Evolutionary conservation across 2,329 filamentous ascomycete genomes (phyloP).

Genomic region (Cercospora nicotianae): DNA sequence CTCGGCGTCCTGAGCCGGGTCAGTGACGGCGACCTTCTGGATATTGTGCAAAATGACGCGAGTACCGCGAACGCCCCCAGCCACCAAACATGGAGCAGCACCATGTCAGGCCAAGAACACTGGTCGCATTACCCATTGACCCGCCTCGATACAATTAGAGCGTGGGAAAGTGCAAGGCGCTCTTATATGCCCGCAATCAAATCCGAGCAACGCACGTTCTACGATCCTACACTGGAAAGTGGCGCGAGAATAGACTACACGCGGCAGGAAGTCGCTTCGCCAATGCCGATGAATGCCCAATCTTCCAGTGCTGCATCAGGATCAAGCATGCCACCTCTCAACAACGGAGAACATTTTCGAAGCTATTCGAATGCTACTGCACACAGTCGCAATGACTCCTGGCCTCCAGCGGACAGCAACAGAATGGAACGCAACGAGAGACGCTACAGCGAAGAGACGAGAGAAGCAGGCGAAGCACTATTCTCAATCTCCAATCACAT

Average conservation of each 20-base stretch:
- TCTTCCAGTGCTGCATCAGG: not conserved
- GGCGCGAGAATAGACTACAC: not conserved
- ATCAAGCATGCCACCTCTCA: not conserved
- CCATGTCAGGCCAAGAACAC: slow-evolving; percentile 27
- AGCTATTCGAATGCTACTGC: not conserved
- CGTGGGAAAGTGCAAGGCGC: slow-evolving; percentile 23
- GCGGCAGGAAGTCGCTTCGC: not conserved
- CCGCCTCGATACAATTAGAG: slow-evolving; percentile 21
- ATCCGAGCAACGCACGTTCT: slow-evolving; percentile 6
- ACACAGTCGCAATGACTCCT: slow-evolving; percentile 1
- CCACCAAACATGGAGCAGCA: slow-evolving; percentile 27
- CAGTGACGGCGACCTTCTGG: slow-evolving; percentile 17
- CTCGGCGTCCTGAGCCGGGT: slow-evolving; percentile 20
- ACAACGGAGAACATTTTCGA: not conserved
- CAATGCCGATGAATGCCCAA: not conserved
- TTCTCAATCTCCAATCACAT: slow-evolving; percentile 27
- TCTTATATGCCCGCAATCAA: slow-evolving; percentile 4
- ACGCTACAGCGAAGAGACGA: slow-evolving; percentile 28
- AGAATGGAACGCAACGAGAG: slow-evolving; percentile 11
- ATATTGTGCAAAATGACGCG: slow-evolving; percentile 18
- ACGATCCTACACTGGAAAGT: slow-evolving; percentile 3
- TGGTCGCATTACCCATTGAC: slow-evolving; percentile 24
- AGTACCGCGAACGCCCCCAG: slow-evolving; percentile 13
- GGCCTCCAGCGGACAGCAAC: slow-evolving; percentile 9
- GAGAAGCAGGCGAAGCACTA: slow-evolving; percentile 26